Base-by-base conservation (phyloP, 2,329 filamentous ascomycete genomes). In the Dothiorella sarmentorum region DNA sequence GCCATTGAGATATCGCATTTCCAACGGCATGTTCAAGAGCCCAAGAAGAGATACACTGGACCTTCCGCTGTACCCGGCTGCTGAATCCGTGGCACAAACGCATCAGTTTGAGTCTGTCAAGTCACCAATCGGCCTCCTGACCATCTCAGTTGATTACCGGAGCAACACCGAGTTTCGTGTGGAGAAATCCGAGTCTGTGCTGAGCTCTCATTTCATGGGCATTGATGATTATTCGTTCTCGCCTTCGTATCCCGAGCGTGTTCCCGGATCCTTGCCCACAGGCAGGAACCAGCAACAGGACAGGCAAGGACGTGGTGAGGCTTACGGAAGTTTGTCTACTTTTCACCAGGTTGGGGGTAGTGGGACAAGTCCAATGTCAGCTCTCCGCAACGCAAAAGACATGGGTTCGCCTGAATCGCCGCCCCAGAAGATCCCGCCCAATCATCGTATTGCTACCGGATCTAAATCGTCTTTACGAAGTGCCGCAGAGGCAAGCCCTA, bases 191-290 rank as follows among this genome's bases (percentile, higher is more conserved):
- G 94, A 97, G 73, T 88, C 92, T 4, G 76, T 97, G 7, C 76
- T 97, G 42, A 96, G 92, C 75, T 97, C 93, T 13, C 87, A 91
- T 29, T 96, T 97, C 69, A 91, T 96, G 83, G 91, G 90, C 13
- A 83, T 91, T 35, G 92, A 96, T 69, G 91, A 96, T 69, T 85
- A 90, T 61, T 90, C 90, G 68, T 95, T 96, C 71, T 85, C 85
- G 61, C 91, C 91, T 7, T 92, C 90, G 1, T 74, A 94, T 17
- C 82, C 85, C 5, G 82, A 82, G 53, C 64, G 66, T 56, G 87
- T 90, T 62, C 78, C 87, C 43, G 90, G 90, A 29, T 95, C 91
- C n/a, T 76, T 94, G 52, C 90, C 90, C 15, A 82, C 86, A 44
- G 73, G 76, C 73, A 86, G 73, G 77, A 68, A 76, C 60, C 72